Evolutionary conservation across 805 yeast genomes (phyloP).

Genomic region (Ogataea parapolymorpha): DNA sequence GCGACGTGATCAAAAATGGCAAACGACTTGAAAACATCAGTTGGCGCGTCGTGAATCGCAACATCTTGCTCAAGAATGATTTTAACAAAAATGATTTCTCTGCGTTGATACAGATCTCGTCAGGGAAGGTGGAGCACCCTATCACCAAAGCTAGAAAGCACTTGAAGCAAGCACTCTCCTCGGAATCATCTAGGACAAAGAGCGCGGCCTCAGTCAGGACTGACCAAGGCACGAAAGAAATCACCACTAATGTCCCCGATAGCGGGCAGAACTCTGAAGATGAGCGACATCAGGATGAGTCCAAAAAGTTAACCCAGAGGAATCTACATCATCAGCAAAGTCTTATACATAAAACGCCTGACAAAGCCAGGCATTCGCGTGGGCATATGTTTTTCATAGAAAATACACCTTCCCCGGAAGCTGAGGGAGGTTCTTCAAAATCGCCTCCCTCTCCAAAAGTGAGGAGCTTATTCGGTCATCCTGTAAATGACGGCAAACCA

Average conservation of each 20-base stretch:
- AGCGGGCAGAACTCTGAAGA: slow-evolving; percentile 21
- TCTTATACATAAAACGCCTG: slow-evolving; percentile 8
- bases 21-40: slow-evolving; percentile 34
- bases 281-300: slow-evolving; percentile 12
- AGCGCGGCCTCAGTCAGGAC: slow-evolving; percentile 17
- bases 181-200: slow-evolving; percentile 6
- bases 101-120: slow-evolving; percentile 29
- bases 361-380: slow-evolving; percentile 5
- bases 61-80: slow-evolving; percentile 23
- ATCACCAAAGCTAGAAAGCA: not conserved
- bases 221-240: slow-evolving; percentile 24
- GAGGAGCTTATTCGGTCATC: slow-evolving; percentile 12
- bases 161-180: not conserved
- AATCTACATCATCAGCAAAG: slow-evolving; percentile 16
- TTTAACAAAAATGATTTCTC: slow-evolving; percentile 28
- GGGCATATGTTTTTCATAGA: slow-evolving; percentile 31
- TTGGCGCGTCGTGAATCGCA: slow-evolving; percentile 36
- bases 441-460: slow-evolving; percentile 10
- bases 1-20: slow-evolving; percentile 32
- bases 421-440: slow-evolving; percentile 9
- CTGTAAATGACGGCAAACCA: slow-evolving; percentile 9
- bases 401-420: slow-evolving; percentile 31
- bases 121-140: slow-evolving; percentile 9
- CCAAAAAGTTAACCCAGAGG: slow-evolving; percentile 15
- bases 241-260: slow-evolving; percentile 28